These are phyloP conservation scores for Auricularia sp. DNA, from an alignment of 768 basidiomycete genomes.

Conservation along the genomic window DNA sequence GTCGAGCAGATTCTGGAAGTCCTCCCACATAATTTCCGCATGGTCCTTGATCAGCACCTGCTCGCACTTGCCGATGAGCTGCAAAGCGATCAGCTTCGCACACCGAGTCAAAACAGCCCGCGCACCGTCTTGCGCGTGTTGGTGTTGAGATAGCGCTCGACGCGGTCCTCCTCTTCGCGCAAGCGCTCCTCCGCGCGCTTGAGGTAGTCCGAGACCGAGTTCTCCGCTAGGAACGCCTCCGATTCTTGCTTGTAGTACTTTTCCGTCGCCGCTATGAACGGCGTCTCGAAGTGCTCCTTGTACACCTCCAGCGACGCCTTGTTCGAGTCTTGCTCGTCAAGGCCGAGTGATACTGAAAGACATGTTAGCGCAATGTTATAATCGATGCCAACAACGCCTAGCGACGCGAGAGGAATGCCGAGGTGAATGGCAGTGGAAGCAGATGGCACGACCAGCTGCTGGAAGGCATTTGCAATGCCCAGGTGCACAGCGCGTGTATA, in stretches of 20 bases:
- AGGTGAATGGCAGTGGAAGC: neutral
- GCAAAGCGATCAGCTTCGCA: conserved; percentile 22
- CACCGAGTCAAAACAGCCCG: neutral
- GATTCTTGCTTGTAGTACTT: conserved; percentile 90
- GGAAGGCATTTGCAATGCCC: too few species aligned
- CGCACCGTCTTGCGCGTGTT: conserved; percentile 66
- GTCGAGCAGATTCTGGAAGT: conserved; percentile 82
- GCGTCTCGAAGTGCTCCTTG: conserved; percentile 78
- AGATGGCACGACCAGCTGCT: too few species aligned
- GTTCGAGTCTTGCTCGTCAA: conserved; percentile 88
- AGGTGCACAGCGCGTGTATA: too few species aligned
- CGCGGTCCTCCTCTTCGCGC: conserved; percentile 89
- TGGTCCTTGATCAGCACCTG: conserved; percentile 86
- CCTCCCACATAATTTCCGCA: conserved; percentile 78
- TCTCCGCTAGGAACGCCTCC: conserved; percentile 77
- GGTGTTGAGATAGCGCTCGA: conserved; percentile 87
- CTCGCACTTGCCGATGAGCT: conserved; percentile 56
- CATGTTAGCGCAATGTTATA: too few species aligned
- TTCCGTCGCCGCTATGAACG: conserved; percentile 84
- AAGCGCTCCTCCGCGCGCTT: conserved; percentile 90
- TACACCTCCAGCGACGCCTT: conserved; percentile 91
- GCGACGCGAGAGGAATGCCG: neutral
- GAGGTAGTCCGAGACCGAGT: conserved; percentile 88
- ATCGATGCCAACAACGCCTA: too few species aligned
- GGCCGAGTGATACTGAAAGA: conserved; percentile 64